Percentiles rank a stretch among this genome's conserved stretches.
These are phyloP conservation scores for Lentinula lateritia DNA, from an alignment of 768 basidiomycete genomes.

Conservation along the genomic window DNA sequence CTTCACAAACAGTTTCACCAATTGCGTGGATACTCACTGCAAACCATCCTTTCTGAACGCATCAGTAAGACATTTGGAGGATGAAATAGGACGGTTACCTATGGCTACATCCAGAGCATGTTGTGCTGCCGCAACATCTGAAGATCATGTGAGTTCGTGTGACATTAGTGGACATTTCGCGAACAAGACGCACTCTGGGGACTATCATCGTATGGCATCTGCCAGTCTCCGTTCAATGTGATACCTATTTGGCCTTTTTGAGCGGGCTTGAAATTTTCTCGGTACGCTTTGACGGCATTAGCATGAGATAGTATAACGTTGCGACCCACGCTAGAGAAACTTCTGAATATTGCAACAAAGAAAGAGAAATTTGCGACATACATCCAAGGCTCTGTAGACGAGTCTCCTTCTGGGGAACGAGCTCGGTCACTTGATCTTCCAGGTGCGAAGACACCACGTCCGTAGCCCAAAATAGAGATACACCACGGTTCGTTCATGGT, in stretches of 20 bases:
- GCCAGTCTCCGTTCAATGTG: conserved; percentile 74
- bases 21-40: conserved; percentile 36
- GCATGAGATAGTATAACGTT: conserved; percentile 67
- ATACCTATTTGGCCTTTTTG: conserved; percentile 75
- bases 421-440: conserved; percentile 61
- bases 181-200: conserved; percentile 51
- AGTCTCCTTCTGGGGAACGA: conserved; percentile 56
- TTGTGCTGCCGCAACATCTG: conserved; percentile 66
- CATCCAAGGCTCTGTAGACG: conserved; percentile 68
- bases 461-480: conserved; percentile 65
- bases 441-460: conserved; percentile 65
- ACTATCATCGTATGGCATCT: conserved; percentile 64
- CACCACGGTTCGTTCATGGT: conserved; percentile 79
- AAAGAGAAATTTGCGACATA: conserved; percentile 24
- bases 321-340: conserved; percentile 50
- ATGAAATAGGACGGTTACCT: conserved; percentile 33
- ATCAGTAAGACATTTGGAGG: not conserved
- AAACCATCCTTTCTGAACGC: conserved; percentile 43
- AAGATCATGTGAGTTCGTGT: not conserved
- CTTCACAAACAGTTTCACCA: not conserved
- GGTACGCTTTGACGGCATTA: conserved; percentile 58
- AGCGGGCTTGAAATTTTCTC: conserved; percentile 53
- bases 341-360: not conserved
- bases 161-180: not conserved
- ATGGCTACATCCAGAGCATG: conserved; percentile 69